Evolutionary conservation across 495 filamentous ascomycete genomes (phyloP), one percentile per base, ranked within the genome.

Genomic region (Penicillium nucicola): DNA sequence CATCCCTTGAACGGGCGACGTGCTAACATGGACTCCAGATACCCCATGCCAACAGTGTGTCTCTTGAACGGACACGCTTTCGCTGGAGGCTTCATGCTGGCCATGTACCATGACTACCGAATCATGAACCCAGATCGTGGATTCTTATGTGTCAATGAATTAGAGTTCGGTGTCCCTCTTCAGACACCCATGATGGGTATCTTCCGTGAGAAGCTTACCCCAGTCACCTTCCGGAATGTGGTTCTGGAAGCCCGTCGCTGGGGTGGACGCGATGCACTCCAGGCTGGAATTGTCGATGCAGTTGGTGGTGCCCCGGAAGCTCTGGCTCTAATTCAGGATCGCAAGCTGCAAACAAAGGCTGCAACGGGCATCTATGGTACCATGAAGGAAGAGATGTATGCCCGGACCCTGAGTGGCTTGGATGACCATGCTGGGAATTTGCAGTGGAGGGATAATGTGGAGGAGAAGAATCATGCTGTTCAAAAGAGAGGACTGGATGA

Each of bases 61-160:
- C 70, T 90, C 2, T 41, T 92, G 28, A 89, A 89, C 46, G 88
- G 88, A n/a, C 88, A 92, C 62, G 83, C 83, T 42, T 92, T 91
- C 62, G 88, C 88, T 13, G 88, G 78, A 31, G 88, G 86, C 25
- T 69, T 90, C 52, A 90, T 92, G 85, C 66, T 88, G 6, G 84
- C 87, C 41, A 89, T 90, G 85, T 83, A 87, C 66, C 87, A 90
- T 71, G 88, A 92, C 66, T 92, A 92, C 65, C 81, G 88, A 3
- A 68, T 90, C 55, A 83, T 86, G 75, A 88, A 87, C 57, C 81
- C 84, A 0, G 20, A 71, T 3, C 76, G 77, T 23, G 88, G 88
- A 1, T 90, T 82, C 64, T 64, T 85, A 11, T 91, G 88, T 63
- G 60, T 92, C 37, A 91, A 92, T 60, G 89, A 92, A 66, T 68